These are phyloP conservation scores for Ogataea neopini DNA, from an alignment of 805 yeast species.

Conservation along the genomic window DNA sequence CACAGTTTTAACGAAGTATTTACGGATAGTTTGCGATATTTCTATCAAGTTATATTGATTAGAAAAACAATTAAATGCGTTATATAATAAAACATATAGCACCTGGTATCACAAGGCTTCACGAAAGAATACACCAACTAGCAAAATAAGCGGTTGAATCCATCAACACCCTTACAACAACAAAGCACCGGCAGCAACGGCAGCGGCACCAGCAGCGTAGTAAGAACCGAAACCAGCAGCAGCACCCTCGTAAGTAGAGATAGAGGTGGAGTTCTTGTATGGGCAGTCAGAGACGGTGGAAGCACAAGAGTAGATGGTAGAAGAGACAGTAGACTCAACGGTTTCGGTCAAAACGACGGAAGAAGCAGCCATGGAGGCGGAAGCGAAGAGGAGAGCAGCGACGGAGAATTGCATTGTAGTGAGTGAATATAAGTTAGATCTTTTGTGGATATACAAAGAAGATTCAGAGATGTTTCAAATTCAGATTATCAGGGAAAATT, in stretches of 20 bases:
- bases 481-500: slow-evolving; percentile 2
- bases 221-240: slow-evolving; percentile 32
- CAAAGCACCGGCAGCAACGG: slow-evolving; percentile 39
- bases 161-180: slow-evolving; percentile 29
- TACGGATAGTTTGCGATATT: not conserved
- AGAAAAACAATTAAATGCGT: slow-evolving; percentile 12
- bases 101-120: slow-evolving; percentile 9
- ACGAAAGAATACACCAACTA: slow-evolving; percentile 5
- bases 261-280: slow-evolving; percentile 26
- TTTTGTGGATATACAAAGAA: slow-evolving; percentile 6
- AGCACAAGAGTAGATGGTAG: slow-evolving; percentile 42
- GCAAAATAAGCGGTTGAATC: slow-evolving; percentile 4
- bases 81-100: slow-evolving; percentile 15
- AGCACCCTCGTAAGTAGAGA: slow-evolving; percentile 38
- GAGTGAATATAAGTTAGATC: slow-evolving; percentile 31
- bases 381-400: slow-evolving; percentile 39
- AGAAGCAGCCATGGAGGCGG: slow-evolving; percentile 39
- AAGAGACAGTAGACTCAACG: slow-evolving; percentile 38
- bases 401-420: slow-evolving; percentile 49
- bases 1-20: not conserved
- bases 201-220: slow-evolving; percentile 38
- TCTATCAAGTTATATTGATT: slow-evolving; percentile 8
- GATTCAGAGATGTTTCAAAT: not conserved
- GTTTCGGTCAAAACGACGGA: slow-evolving; percentile 35
- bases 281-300: slow-evolving; percentile 47